These are phyloP conservation scores for Fusarium nygamai DNA, from an alignment of 2,329 filamentous ascomycete genomes.

Conservation along the genomic window DNA sequence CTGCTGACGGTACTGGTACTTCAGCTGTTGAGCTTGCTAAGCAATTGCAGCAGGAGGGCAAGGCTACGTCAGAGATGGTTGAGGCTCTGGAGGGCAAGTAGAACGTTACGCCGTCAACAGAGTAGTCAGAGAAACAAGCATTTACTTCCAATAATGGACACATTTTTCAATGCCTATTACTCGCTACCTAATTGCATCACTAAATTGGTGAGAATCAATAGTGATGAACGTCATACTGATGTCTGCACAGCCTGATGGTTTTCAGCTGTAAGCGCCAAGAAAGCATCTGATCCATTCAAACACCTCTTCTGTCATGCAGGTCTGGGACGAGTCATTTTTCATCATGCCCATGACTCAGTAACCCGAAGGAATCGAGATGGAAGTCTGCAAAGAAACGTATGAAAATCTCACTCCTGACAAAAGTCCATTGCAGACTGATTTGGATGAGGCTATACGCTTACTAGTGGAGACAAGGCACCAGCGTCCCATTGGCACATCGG, in stretches of 20 bases:
- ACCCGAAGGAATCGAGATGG: fast-evolving
- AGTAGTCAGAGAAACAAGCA: not conserved
- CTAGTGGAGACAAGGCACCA: not conserved
- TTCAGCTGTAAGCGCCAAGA: not conserved
- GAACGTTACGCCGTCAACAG: fast-evolving
- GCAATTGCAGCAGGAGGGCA: not conserved
- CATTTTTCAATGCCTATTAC: fast-evolving
- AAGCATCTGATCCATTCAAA: not conserved
- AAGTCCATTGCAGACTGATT: not conserved
- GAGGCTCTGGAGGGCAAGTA: not conserved
- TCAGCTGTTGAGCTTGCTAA: not conserved
- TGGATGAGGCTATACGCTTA: not conserved
- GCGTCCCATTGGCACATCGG: fast-evolving
- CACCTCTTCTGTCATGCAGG: fast-evolving
- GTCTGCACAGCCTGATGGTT: not conserved
- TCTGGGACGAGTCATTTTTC: not conserved
- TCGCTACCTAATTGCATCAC: too few species aligned
- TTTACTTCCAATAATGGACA: not conserved
- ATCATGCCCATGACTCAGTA: fast-evolving
- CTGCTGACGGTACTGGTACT: not conserved
- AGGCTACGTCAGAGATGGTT: not conserved
- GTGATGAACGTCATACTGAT: not conserved
- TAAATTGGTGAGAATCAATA: fast-evolving
- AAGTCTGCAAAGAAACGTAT: not conserved
- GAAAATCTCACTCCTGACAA: fast-evolving